Evolutionary conservation across 2,329 filamentous ascomycete species (phyloP).

Genomic region (Botrytis hyacinthi): DNA sequence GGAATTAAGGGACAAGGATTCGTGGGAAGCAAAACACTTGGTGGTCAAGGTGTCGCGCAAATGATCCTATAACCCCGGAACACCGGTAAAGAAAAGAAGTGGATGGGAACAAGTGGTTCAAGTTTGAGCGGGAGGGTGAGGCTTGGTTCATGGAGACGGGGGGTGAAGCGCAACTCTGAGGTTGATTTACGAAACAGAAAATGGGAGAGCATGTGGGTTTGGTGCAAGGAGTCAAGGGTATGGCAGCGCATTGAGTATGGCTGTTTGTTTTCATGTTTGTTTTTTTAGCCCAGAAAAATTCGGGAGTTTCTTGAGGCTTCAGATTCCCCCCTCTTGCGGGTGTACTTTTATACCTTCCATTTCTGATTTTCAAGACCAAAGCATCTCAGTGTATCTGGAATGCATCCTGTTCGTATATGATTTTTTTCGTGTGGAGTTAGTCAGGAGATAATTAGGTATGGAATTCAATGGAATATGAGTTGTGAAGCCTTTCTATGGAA

Average conservation of each 20-base stretch:
- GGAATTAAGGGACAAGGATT: conserved; percentile 82
- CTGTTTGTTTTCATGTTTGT: conserved; percentile 26
- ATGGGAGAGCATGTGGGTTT: conserved; percentile 27
- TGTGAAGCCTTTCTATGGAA: not conserved
- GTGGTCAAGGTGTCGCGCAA: conserved; percentile 89
- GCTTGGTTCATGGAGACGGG: not conserved
- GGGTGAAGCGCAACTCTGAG: not conserved
- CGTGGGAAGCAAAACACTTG: conserved; percentile 91
- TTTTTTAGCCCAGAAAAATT: not conserved
- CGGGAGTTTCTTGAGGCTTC: conserved; percentile 10
- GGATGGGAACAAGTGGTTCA: not conserved
- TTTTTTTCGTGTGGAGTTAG: not conserved
- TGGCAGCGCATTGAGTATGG: conserved; percentile 27
- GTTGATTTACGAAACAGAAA: conserved; percentile 22
- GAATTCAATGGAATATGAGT: conserved; percentile 1
- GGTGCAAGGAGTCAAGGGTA: conserved; percentile 29
- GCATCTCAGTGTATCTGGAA: conserved; percentile 10
- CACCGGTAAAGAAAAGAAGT: not conserved
- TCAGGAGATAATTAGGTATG: not conserved
- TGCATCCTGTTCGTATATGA: conserved; percentile 1
- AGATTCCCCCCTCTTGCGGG: not conserved
- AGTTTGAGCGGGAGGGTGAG: not conserved
- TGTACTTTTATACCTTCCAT: conserved; percentile 31
- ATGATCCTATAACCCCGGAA: conserved; percentile 77
- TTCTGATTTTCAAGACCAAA: not conserved